Evolutionary conservation across 2,329 filamentous ascomycete species (phyloP).

Genomic region (Ceratocystis eucalypticola): DNA sequence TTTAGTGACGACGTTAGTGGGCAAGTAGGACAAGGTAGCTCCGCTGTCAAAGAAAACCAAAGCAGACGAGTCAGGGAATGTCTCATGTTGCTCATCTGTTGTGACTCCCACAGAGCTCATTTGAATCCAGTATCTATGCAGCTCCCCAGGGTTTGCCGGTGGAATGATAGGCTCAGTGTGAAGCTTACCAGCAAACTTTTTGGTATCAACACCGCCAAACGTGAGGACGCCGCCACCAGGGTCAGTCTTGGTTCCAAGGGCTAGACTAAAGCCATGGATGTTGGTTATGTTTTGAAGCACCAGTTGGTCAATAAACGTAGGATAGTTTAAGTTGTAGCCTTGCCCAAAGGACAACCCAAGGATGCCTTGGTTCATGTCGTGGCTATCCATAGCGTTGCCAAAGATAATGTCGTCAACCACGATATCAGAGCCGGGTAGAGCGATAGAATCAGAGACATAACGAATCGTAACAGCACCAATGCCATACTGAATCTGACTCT

Average conservation of each 20-base stretch:
- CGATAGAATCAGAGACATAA: constrained; percentile 25
- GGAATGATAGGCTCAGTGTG: constrained; percentile 24
- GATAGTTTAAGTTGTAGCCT: constrained; percentile 23
- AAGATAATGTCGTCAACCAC: constrained; percentile 24
- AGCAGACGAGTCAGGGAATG: constrained; percentile 26
- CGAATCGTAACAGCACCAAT: constrained; percentile 24
- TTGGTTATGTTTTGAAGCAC: constrained; percentile 23
- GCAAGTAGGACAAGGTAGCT: constrained; percentile 53
- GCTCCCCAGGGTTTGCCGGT: constrained; percentile 23
- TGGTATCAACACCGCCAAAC: constrained; percentile 36
- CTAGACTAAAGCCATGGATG: constrained; percentile 26
- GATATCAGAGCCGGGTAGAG: constrained; percentile 23
- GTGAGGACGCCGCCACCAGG: constrained; percentile 26
- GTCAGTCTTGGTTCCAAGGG: constrained; percentile 25
- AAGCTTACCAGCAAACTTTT: constrained; percentile 31
- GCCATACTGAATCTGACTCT: constrained; percentile 24
- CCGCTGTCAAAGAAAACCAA: constrained; percentile 51
- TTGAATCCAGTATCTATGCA: constrained; percentile 31
- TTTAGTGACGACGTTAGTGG: constrained; percentile 37
- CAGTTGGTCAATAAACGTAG: constrained; percentile 25
- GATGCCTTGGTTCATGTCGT: constrained; percentile 25
- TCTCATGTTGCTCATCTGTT: constrained; percentile 22
- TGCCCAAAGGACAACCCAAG: constrained; percentile 26
- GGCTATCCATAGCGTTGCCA: constrained; percentile 24
- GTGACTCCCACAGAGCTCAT: constrained; percentile 29